Percentiles rank a stretch among this genome's conserved stretches.
These are phyloP conservation scores for Russula lepida DNA, from an alignment of 768 basidiomycete genomes.

Conservation along the genomic window DNA sequence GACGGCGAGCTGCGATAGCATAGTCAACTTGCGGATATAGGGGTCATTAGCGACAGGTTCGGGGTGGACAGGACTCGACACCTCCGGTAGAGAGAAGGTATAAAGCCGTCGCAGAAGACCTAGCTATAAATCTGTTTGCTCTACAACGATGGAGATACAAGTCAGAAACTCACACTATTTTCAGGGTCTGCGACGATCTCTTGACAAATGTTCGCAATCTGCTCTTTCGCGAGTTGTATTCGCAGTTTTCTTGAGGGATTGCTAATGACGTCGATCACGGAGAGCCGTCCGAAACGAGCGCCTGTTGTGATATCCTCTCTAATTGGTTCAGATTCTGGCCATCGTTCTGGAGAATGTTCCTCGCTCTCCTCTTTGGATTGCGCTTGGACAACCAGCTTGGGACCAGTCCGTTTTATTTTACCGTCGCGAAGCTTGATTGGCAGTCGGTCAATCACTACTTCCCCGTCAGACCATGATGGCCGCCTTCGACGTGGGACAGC, in stretches of 20 bases:
- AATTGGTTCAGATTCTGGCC: slow-evolving; percentile 23
- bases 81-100: slow-evolving; percentile 73
- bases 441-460: slow-evolving; percentile 49
- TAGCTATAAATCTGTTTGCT: slow-evolving; percentile 41
- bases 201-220: slow-evolving; percentile 88
- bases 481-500: slow-evolving; percentile 45
- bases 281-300: slow-evolving; percentile 78
- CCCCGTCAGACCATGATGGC: slow-evolving; percentile 38
- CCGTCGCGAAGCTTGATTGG: slow-evolving; percentile 87
- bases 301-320: slow-evolving; percentile 75
- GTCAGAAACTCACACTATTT: slow-evolving; percentile 59
- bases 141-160: background rate
- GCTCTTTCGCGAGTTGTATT: slow-evolving; percentile 79
- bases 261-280: slow-evolving; percentile 62
- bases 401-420: slow-evolving; percentile 53
- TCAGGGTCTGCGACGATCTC: slow-evolving; percentile 94
- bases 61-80: slow-evolving; percentile 59
- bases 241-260: slow-evolving; percentile 57
- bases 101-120: slow-evolving; percentile 83
- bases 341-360: slow-evolving; percentile 27
- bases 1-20: slow-evolving; percentile 85
- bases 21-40: slow-evolving; percentile 77
- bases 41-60: slow-evolving; percentile 71
- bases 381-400: slow-evolving; percentile 25
- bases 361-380: slow-evolving; percentile 30